A percentile compares a stretch with the other conserved stretches of the same genome.
phyloP scores from a whole-genome alignment of 2,329 filamentous ascomycete genomes.

The Lasiodiplodia theobromae region DNA sequence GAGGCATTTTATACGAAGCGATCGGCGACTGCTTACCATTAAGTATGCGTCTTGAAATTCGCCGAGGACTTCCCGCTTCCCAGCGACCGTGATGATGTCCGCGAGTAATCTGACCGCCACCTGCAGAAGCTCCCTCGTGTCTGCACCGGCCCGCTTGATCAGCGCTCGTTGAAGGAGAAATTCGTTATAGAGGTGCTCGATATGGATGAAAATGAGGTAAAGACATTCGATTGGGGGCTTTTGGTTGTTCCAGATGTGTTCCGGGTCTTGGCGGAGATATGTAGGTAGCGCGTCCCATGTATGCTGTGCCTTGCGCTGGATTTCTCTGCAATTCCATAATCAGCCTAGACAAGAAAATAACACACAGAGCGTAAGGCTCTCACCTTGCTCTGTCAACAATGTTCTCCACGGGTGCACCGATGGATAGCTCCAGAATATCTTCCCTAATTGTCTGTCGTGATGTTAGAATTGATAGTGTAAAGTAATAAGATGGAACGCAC shows the following conservation, averaged over 20 bases:
- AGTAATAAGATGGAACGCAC: conserved; percentile 30
- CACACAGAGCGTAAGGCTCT: neutral
- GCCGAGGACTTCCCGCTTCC: conserved; percentile 48
- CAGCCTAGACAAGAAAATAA: neutral
- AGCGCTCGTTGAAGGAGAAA: conserved; percentile 67
- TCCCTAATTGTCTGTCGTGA: conserved; percentile 47
- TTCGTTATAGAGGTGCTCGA: conserved; percentile 63
- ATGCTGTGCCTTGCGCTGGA: conserved; percentile 34
- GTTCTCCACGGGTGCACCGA: conserved; percentile 49
- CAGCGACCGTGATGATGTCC: conserved; percentile 46
- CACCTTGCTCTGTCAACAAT: conserved; percentile 46
- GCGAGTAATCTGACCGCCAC: conserved; percentile 49
- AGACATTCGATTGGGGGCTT: conserved; percentile 50
- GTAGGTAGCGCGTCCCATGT: conserved; percentile 39
- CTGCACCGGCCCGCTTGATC: conserved; percentile 36
- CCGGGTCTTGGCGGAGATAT: conserved; percentile 37
- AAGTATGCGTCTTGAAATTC: conserved; percentile 50
- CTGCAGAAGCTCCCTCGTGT: conserved; percentile 44
- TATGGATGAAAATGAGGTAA: conserved; percentile 53
- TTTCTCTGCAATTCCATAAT: conserved; percentile 31
- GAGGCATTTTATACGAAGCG: neutral
- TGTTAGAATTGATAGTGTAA: neutral
- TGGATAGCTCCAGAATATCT: conserved; percentile 65
- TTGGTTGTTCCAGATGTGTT: conserved; percentile 27
- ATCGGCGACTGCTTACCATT: conserved; percentile 13